Evolutionary conservation across 805 yeast genomes (phyloP), one percentile per base, ranked within the genome.

Genomic region (Isabelozyma heimii): DNA sequence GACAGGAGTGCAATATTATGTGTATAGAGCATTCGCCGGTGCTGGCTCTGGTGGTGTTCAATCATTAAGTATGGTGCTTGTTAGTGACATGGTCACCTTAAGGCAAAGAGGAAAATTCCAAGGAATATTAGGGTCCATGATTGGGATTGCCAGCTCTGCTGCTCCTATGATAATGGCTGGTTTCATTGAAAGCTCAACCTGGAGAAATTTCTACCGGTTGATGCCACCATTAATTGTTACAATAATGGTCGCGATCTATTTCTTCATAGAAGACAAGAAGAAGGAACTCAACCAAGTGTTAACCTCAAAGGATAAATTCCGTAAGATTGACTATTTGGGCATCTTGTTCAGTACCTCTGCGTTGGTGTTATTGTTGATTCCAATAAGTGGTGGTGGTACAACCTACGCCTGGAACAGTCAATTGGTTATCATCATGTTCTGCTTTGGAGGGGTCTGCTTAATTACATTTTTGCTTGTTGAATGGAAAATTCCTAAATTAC

Each of bases 111-210:
- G 83, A 3, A 63, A 80, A 43, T 81, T 68, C 52, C 80, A 80
- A 58, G 85, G 85, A 0, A 75, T 77, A n/a, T 58, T 80, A 35
- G 83, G 84, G 6, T 57, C 75, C 1, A 64, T 68, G 44, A 73
- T 77, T 33, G 84, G 82, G 0, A 38, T 76, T 6, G 83, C 83
- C 5, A 75, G 75, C 50, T 77, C 77, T 1, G 56, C 75, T 9
- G 86, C 85, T 1, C 87, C 87, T 0, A 71, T 83, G 41, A 52
- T 80, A 4, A 79, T 82, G 60, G 77, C 82, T 38, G 79, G 74
- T 0, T 73, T 80, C 52, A 72, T 80, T 5, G 61, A 67, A 45
- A 64, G 63, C 44, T 59, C 61, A 12, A 63, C 72, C 8, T 82
- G 87, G 87, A 68, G 81, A 50, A 74, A 77, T 55, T 74, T 80